A percentile compares a stretch with the other conserved stretches of the same genome.
Evolutionary conservation across 1,284 basidiomycete genomes (phyloP).

Genomic region (Naganishia albida): DNA sequence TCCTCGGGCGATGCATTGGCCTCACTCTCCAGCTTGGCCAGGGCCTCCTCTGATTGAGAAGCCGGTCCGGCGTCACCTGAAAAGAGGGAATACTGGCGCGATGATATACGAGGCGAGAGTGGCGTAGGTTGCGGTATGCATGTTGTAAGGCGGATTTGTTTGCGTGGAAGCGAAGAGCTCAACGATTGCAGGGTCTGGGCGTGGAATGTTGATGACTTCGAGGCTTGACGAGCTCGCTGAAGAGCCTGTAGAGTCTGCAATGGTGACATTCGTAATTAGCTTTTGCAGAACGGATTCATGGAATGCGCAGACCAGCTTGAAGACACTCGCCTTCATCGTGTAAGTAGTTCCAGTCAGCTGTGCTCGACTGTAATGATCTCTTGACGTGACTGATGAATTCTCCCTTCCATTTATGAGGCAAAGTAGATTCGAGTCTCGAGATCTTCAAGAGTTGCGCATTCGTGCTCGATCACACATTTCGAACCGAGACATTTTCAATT

Average conservation of each 20-base stretch:
- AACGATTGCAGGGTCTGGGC: neutral
- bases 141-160: slow-evolving; percentile 1
- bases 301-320: neutral
- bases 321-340: slow-evolving; percentile 16
- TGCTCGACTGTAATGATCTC: no score
- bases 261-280: slow-evolving; percentile 1
- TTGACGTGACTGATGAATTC: no score
- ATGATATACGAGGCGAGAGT: neutral
- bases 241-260: slow-evolving; percentile 6
- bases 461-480: slow-evolving; percentile 21
- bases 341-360: no score
- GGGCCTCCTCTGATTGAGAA: slow-evolving; percentile 21
- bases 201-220: slow-evolving; percentile 12
- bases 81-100: slow-evolving; percentile 28
- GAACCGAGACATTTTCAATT: slow-evolving; percentile 19
- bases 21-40: slow-evolving; percentile 30
- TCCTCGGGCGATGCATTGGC: slow-evolving; percentile 32
- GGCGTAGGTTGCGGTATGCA: neutral
- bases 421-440: neutral
- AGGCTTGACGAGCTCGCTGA: neutral
- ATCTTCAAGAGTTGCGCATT: neutral
- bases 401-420: no score
- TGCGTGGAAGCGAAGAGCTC: slow-evolving; percentile 11
- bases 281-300: no score
- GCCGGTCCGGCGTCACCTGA: slow-evolving; percentile 9